Evolutionary conservation across 1,284 basidiomycete species (phyloP).

Genomic region (Xerocomus tenax): DNA sequence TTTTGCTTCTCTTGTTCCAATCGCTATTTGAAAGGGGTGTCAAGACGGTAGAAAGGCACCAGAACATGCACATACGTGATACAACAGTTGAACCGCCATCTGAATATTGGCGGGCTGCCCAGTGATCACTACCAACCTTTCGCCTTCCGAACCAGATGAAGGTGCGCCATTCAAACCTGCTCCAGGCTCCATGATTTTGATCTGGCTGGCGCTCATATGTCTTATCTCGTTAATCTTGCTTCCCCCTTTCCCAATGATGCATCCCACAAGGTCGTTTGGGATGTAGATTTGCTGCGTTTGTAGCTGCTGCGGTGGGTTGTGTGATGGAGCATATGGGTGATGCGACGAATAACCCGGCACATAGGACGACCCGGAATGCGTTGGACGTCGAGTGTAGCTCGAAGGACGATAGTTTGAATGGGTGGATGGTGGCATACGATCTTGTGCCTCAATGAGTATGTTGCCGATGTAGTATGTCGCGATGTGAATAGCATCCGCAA

Average conservation of each 20-base stretch:
- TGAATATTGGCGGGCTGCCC: constrained; percentile 92
- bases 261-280: constrained; percentile 94
- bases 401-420: constrained; percentile 53
- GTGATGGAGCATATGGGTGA: constrained; percentile 38
- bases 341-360: constrained; percentile 51
- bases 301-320: constrained; percentile 48
- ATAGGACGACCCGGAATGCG: constrained; percentile 59
- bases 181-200: constrained; percentile 98
- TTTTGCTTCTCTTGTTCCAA: constrained; percentile 85
- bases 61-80: constrained; percentile 56
- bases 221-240: constrained; percentile 99
- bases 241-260: constrained; percentile 97
- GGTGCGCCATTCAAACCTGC: constrained; percentile 63
- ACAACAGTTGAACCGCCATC: constrained; percentile 90
- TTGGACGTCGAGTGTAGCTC: constrained; percentile 44
- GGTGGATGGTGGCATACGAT: constrained; percentile 61
- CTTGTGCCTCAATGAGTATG: constrained; percentile 91
- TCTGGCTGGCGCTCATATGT: constrained; percentile 87
- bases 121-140: constrained; percentile 88
- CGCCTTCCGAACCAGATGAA: constrained; percentile 66
- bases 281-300: constrained; percentile 99
- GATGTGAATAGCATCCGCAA: constrained; percentile 99
- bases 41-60: constrained; percentile 5
- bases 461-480: constrained; percentile 98
- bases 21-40: constrained; percentile 41